Conservation (phyloP, 176 grass and related monocot genomes). For the Panicum miliaceum region DNA sequence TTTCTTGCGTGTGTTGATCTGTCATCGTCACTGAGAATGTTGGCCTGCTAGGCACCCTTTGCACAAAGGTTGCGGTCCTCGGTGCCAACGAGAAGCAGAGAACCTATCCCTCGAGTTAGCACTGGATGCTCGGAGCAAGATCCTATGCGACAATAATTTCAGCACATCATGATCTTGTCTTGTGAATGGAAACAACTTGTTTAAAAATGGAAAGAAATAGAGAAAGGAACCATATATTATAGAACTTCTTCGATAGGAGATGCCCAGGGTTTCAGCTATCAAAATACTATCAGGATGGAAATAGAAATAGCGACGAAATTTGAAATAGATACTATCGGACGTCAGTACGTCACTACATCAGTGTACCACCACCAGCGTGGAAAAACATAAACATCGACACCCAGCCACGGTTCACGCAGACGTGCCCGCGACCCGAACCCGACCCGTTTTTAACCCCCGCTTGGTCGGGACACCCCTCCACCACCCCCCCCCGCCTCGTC, state of each 20-base stretch:
- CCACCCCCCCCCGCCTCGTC: background rate
- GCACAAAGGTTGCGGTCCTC: background rate
- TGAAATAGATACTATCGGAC: too few species aligned
- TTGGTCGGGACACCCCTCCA: background rate
- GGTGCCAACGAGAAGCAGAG: background rate
- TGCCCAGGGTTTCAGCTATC: too few species aligned
- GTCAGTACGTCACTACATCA: too few species aligned
- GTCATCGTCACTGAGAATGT: too few species aligned
- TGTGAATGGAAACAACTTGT: background rate
- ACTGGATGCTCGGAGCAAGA: background rate
- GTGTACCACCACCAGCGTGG: too few species aligned
- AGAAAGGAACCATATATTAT: too few species aligned
- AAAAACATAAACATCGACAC: background rate
- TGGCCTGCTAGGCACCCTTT: too few species aligned
- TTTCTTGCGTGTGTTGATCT: background rate
- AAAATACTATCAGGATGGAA: too few species aligned
- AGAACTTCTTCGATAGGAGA: too few species aligned
- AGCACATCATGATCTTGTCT: background rate
- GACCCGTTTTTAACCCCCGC: conserved; percentile 7
- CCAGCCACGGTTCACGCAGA: background rate
- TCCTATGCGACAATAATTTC: background rate
- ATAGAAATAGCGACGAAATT: too few species aligned
- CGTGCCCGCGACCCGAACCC: background rate
- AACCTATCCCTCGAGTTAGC: background rate
- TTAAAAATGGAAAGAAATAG: too few species aligned